Evolutionary conservation across 2,329 filamentous ascomycete species (phyloP), one percentile per base, ranked within the genome.

Genomic region (Aspergillus pseudoglaucus): DNA sequence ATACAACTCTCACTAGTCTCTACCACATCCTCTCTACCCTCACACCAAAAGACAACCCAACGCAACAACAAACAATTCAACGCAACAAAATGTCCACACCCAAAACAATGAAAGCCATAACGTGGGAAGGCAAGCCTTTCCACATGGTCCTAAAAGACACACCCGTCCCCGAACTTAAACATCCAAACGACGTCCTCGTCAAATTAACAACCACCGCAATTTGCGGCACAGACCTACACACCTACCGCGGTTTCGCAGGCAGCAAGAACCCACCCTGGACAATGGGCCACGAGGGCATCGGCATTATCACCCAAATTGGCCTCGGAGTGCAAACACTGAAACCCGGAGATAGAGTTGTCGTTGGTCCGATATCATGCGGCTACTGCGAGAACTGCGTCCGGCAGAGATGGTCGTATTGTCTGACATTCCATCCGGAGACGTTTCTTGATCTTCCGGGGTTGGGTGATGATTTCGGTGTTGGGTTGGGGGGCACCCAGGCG

Each of bases 311-410:
- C 30, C 68, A 75, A 42, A 69, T 84, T 1, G 85, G 84, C 0
- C 64, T 78, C 0, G 73, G 53, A 0, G 75, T 82, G 2, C 78
- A 67, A 44, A 77, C 76, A 3, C 65, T 84, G 42, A 68, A 81
- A 50, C 66, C 73, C 6, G 85, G 84, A 9, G 78, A 82, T 55
- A 75, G 88, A 25, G 90, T 93, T 18, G 89, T 95, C 1, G 88
- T 86, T 0, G 87, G 83, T 6, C 88, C 93, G 66, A 93, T 95
- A 61, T 87, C 88, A 8, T 70, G 75, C 54, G 74, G 74, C 0
- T 47, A 66, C 30, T 95, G 90, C 72, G 84, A 81, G 67, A 90
- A 83, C 67, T 95, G 89, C 74, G 78, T 95, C 82, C 94, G 93
- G 61, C 89, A 88, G 10, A 82, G 82, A 2, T 77, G 82, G 45